A percentile compares a stretch with the other conserved stretches of the same genome.
Evolutionary conservation across 2,329 filamentous ascomycete genomes (phyloP).

Genomic region (Neurospora crassa): DNA sequence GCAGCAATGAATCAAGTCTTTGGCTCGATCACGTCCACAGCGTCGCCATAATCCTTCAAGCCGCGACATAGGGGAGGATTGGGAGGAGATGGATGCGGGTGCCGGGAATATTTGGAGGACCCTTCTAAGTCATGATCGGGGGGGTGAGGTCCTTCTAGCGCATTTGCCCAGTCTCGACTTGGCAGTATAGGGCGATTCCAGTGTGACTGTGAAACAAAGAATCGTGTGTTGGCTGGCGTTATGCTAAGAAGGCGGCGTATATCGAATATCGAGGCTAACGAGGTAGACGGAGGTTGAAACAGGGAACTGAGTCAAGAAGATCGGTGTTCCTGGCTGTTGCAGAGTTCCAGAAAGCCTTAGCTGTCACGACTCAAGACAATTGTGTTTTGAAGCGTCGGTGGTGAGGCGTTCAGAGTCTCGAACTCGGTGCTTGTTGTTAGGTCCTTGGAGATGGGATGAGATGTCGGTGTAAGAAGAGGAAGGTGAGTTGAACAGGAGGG

Average conservation of each 20-base stretch:
- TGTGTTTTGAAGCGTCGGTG: neutral
- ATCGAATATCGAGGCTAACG: neutral
- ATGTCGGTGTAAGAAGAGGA: neutral
- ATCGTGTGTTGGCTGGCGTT: neutral
- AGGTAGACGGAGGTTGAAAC: neutral
- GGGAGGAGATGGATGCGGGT: neutral
- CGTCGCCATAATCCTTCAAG: conserved; percentile 4
- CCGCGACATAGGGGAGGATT: conserved; percentile 1
- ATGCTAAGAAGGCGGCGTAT: neutral
- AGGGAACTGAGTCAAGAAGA: neutral
- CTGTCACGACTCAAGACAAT: neutral
- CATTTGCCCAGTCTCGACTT: neutral
- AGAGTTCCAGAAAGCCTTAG: neutral
- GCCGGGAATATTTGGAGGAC: neutral
- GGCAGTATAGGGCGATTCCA: neutral
- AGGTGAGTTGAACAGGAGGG: neutral
- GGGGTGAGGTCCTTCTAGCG: neutral
- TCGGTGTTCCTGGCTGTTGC: neutral
- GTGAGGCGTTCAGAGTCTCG: neutral
- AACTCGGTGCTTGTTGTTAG: neutral
- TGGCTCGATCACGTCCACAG: conserved; percentile 1
- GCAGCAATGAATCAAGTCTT: conserved; percentile 3
- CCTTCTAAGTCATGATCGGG: neutral
- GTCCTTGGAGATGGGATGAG: neutral
- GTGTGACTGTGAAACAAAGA: neutral